Percentiles rank a stretch among this genome's conserved stretches.
Evolutionary conservation across 2,329 filamentous ascomycete genomes (phyloP).

Genomic region (Neoscytalidium dimidiatum): DNA sequence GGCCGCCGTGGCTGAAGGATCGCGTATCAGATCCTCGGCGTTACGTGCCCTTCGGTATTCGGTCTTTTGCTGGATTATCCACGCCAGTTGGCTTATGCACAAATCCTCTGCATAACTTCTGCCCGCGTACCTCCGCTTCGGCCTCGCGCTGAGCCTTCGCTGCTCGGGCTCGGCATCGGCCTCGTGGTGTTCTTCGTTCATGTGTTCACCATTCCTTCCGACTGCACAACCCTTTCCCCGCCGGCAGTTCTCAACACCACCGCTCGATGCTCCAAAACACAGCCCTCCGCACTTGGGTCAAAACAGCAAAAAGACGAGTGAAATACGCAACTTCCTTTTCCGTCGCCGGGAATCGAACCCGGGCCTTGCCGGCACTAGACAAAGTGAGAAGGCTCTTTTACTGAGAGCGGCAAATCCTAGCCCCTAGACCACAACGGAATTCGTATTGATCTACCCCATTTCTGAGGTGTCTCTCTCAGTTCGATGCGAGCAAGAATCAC

Average conservation of each 20-base stretch:
- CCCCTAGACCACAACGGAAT: constrained; percentile 17
- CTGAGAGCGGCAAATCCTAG: constrained; percentile 18
- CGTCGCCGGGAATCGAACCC: constrained; percentile 18
- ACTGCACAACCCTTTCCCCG: background rate
- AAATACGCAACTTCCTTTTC: background rate
- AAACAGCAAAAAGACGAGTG: background rate
- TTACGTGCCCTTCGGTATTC: background rate
- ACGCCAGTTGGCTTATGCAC: background rate
- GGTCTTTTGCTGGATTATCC: background rate
- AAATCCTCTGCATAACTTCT: background rate
- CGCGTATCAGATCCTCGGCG: constrained; percentile 5
- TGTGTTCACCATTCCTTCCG: background rate
- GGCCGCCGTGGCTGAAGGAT: background rate
- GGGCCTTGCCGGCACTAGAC: constrained; percentile 14
- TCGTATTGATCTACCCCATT: constrained; percentile 1
- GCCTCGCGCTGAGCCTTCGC: background rate
- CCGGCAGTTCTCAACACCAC: no score
- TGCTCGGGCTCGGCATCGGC: background rate
- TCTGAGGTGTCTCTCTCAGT: constrained; percentile 5
- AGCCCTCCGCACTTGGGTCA: no score
- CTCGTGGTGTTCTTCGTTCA: background rate
- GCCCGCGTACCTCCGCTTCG: background rate
- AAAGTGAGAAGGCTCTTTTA: background rate
- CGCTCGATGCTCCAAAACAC: background rate
- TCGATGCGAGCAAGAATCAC: background rate